Conservation (phyloP, 176 grass and related monocot species). For the Tillandsia leiboldiana region DNA sequence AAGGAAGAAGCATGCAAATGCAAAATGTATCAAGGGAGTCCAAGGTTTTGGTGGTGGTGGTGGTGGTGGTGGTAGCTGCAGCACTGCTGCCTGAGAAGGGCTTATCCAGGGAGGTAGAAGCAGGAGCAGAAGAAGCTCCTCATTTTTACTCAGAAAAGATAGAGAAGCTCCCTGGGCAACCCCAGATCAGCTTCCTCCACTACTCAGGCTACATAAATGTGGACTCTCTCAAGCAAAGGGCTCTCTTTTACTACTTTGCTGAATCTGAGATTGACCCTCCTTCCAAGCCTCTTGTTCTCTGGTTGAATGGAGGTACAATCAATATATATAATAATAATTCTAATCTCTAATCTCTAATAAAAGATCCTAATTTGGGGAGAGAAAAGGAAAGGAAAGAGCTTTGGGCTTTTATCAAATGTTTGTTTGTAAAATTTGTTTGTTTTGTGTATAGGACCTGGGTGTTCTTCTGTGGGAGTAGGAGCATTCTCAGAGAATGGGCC, state of each 20-base stretch:
- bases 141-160: constrained; percentile 36
- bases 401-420: neutral
- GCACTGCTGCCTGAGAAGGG: neutral
- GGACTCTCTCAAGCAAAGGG: constrained; percentile 43
- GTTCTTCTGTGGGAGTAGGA: constrained; percentile 91
- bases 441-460: constrained; percentile 66
- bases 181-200: constrained; percentile 61
- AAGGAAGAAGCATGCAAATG: neutral
- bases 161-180: constrained; percentile 60
- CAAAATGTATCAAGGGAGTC: constrained; percentile 7
- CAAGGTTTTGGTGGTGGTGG: neutral
- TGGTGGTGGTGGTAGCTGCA: neutral
- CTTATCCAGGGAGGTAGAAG: constrained; percentile 8
- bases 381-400: neutral
- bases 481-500: constrained; percentile 94
- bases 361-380: no score
- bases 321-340: no score
- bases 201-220: constrained; percentile 86
- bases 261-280: constrained; percentile 76
- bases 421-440: constrained; percentile 13
- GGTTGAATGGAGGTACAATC: constrained; percentile 89
- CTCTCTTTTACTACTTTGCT: constrained; percentile 93
- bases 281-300: constrained; percentile 86
- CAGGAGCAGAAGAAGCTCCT: neutral
- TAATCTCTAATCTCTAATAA: constrained; percentile 1